Evolutionary conservation across 2,329 filamentous ascomycete genomes (phyloP).

Genomic region (Pseudocercospora musae): DNA sequence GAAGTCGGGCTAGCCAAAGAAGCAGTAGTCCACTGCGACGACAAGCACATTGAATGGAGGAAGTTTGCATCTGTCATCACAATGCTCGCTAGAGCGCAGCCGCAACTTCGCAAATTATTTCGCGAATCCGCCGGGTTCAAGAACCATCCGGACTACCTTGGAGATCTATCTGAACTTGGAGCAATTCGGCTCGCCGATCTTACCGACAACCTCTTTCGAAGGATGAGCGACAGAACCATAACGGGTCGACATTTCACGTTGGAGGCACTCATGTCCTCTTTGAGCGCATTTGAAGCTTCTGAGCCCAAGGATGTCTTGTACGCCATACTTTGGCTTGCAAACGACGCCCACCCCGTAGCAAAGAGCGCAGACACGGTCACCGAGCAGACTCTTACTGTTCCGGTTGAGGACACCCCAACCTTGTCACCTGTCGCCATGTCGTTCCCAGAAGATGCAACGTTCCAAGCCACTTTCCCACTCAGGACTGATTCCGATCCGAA

Average conservation of each 20-base stretch:
- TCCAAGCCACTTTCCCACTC: not conserved
- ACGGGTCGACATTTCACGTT: slow-evolving; percentile 25
- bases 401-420: not conserved
- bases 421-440: not conserved
- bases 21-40: slow-evolving; percentile 23
- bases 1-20: slow-evolving; percentile 13
- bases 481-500: not conserved
- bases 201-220: slow-evolving; percentile 26
- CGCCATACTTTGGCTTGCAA: slow-evolving; percentile 16
- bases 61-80: slow-evolving; percentile 19
- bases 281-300: slow-evolving; percentile 17
- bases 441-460: not conserved
- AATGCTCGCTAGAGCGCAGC: slow-evolving; percentile 9
- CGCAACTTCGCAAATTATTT: slow-evolving; percentile 13
- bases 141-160: slow-evolving; percentile 18
- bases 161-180: slow-evolving; percentile 22
- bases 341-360: slow-evolving; percentile 12
- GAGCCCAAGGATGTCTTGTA: slow-evolving; percentile 16
- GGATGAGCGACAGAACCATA: slow-evolving; percentile 19
- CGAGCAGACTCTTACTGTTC: not conserved
- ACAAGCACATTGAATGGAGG: slow-evolving; percentile 16
- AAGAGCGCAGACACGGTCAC: not conserved
- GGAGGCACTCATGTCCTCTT: slow-evolving; percentile 25
- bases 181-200: slow-evolving; percentile 24
- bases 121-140: slow-evolving; percentile 5